Conservation (phyloP, 768 basidiomycete species). For the Kwoniella bestiolae region DNA sequence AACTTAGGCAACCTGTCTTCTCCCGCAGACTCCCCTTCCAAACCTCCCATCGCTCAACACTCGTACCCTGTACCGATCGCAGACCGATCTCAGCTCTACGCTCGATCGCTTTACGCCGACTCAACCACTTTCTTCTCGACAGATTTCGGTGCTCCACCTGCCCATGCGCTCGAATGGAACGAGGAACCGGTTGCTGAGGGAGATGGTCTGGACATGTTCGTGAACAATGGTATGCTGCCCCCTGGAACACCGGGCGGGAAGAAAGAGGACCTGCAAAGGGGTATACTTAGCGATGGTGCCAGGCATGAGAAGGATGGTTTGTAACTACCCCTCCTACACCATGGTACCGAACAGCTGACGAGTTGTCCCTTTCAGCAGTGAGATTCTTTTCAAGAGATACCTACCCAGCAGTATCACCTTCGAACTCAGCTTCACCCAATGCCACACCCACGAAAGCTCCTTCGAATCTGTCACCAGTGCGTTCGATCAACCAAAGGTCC, state of each 20-base stretch:
- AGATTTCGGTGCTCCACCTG: conserved; percentile 3
- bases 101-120: conserved; percentile 20
- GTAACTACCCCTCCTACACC: not conserved
- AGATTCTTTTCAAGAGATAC: conserved; percentile 50
- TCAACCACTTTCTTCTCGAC: conserved; percentile 18
- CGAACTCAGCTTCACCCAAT: conserved; percentile 2
- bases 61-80: conserved; percentile 35
- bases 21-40: conserved; percentile 15
- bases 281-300: conserved; percentile 28
- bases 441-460: conserved; percentile 15
- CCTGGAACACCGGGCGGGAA: conserved; percentile 43
- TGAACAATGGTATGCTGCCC: conserved; percentile 26
- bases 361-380: conserved; percentile 19
- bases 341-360: conserved; percentile 1
- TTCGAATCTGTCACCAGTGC: not conserved
- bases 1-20: conserved; percentile 25
- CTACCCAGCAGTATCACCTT: conserved; percentile 25
- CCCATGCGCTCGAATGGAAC: not conserved
- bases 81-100: conserved; percentile 9
- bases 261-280: conserved; percentile 31
- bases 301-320: conserved; percentile 37
- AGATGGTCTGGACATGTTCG: conserved; percentile 36
- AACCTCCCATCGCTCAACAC: conserved; percentile 24
- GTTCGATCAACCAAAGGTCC: not conserved
- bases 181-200: conserved; percentile 5